Conservation (phyloP, 225 moss, liverwort and hornwort species). For the Marchantia paleacea region DNA sequence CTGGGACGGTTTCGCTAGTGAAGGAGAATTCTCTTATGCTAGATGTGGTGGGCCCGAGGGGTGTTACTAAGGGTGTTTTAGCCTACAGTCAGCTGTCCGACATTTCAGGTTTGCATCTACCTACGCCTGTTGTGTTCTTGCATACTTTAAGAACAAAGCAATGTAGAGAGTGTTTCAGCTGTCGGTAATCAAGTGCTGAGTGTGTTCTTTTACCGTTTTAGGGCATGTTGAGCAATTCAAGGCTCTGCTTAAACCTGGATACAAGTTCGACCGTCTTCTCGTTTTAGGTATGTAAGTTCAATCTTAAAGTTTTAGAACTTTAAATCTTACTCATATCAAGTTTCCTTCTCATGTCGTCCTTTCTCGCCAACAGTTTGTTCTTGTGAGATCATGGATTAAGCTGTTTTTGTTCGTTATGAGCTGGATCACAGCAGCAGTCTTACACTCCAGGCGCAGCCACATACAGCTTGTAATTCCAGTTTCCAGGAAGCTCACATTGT, state of each 20-base stretch:
- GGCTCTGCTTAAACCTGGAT: slow-evolving; percentile 61
- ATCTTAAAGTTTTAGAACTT: neutral
- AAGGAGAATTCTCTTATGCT: slow-evolving; percentile 57
- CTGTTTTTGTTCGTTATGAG: too few relatives aligned
- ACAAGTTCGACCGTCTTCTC: slow-evolving; percentile 68
- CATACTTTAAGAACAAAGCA: neutral
- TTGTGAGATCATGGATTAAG: too few relatives aligned
- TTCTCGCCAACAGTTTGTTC: too few relatives aligned
- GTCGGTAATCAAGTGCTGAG: neutral
- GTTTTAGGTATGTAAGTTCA: slow-evolving; percentile 57
- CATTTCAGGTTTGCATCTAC: slow-evolving; percentile 49
- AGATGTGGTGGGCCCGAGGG: slow-evolving; percentile 52
- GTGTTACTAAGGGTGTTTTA: slow-evolving; percentile 59
- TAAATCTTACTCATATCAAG: too few relatives aligned
- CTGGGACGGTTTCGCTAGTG: slow-evolving; percentile 61
- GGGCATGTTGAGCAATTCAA: slow-evolving; percentile 82
- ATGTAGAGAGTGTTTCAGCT: neutral
- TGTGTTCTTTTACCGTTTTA: slow-evolving; percentile 22
- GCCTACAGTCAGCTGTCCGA: slow-evolving; percentile 69
- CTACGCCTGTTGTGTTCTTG: neutral
- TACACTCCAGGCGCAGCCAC: too few relatives aligned
- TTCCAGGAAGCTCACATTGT: too few relatives aligned
- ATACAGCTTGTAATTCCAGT: too few relatives aligned
- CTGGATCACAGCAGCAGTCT: too few relatives aligned
- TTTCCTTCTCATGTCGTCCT: too few relatives aligned